Evolutionary conservation across 345 rosid genomes (phyloP).

Genomic region (Gossypium arboreum): DNA sequence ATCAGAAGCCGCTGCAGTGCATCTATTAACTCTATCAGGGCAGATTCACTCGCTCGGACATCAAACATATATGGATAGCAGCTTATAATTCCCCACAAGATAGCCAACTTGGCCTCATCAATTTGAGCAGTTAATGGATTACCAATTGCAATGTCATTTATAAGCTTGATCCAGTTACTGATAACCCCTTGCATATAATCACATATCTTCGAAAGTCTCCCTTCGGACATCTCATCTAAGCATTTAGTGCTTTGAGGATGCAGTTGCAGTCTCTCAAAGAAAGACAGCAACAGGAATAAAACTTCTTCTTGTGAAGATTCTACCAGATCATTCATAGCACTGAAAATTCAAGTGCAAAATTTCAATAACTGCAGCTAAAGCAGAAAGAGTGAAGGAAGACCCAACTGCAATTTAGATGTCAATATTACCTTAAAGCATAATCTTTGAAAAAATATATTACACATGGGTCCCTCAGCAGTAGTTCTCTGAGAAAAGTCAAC

Average conservation of each 20-base stretch:
- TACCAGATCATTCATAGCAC: slow-evolving; percentile 63
- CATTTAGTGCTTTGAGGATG: slow-evolving; percentile 25
- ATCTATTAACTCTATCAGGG: slow-evolving; percentile 49
- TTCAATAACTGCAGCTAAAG: slow-evolving; percentile 16
- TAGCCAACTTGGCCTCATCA: slow-evolving; percentile 46
- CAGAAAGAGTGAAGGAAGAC: slow-evolving; percentile 13
- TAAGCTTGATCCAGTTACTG: slow-evolving; percentile 24
- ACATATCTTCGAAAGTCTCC: slow-evolving; percentile 34
- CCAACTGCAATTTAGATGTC: background rate
- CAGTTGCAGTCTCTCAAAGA: slow-evolving; percentile 57
- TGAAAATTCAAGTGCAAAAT: slow-evolving; percentile 36
- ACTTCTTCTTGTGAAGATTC: slow-evolving; percentile 58
- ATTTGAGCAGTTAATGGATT: slow-evolving; percentile 29
- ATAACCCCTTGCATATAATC: slow-evolving; percentile 39
- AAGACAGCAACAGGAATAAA: slow-evolving; percentile 44
- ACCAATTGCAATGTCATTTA: slow-evolving; percentile 30
- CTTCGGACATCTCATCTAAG: slow-evolving; percentile 40
- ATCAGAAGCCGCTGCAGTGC: slow-evolving; percentile 45
- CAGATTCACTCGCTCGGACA: slow-evolving; percentile 35
- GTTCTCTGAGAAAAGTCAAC: slow-evolving; percentile 53
- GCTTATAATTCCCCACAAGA: slow-evolving; percentile 60
- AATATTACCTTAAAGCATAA: slow-evolving; percentile 57
- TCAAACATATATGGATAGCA: slow-evolving; percentile 54
- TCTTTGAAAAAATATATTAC: slow-evolving; percentile 46
- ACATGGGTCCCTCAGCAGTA: slow-evolving; percentile 46